phyloP scores from a whole-genome alignment of 352 stramenopile genomes.

The Pythium apleroticum region DNA sequence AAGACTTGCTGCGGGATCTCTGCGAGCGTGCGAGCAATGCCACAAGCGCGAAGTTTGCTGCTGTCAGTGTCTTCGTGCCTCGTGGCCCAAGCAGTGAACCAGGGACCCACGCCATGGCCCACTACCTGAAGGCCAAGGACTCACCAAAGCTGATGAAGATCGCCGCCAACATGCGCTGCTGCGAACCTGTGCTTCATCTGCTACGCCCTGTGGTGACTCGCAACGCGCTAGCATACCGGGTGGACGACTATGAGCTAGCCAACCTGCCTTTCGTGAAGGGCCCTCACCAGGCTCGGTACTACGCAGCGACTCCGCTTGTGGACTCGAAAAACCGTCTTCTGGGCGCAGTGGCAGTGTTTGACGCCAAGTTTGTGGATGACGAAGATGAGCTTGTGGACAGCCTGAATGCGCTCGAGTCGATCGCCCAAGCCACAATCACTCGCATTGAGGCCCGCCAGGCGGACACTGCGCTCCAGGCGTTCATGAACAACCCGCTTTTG shows the following conservation, averaged over 20 bases:
- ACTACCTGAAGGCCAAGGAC: constrained; percentile 54
- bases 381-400: constrained; percentile 43
- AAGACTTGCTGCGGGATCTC: constrained; percentile 57
- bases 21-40: constrained; percentile 47
- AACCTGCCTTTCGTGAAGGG: constrained; percentile 68
- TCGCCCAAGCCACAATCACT: constrained; percentile 35
- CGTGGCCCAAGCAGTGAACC: background rate
- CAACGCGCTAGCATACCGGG: constrained; percentile 34
- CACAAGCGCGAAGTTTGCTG: constrained; percentile 52
- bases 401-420: constrained; percentile 37
- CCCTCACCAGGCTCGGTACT: constrained; percentile 69
- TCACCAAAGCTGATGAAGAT: constrained; percentile 56
- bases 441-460: constrained; percentile 45
- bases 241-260: constrained; percentile 48
- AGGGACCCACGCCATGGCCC: constrained; percentile 17
- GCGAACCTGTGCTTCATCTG: constrained; percentile 56
- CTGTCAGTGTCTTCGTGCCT: constrained; percentile 50
- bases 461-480: constrained; percentile 50
- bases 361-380: constrained; percentile 40
- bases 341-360: constrained; percentile 68
- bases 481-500: constrained; percentile 53
- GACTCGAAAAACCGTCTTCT: constrained; percentile 45
- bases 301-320: constrained; percentile 60
- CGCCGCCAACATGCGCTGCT: constrained; percentile 61
- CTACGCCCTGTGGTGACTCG: constrained; percentile 47